Evolutionary conservation across 176 grass and related monocot genomes (phyloP).

Genomic region (Oryza glumipatula): DNA sequence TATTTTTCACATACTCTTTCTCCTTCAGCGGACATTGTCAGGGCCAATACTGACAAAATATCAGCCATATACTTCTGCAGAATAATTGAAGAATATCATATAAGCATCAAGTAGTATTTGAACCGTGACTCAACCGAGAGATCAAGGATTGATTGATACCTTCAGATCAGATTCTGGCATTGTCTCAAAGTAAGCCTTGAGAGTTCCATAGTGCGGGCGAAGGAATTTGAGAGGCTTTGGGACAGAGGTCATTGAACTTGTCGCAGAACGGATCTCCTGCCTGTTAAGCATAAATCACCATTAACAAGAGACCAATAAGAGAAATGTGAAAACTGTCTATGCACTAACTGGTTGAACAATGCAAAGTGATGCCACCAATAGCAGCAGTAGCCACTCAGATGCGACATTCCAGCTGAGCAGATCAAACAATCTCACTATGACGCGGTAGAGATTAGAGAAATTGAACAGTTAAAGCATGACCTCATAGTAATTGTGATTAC

Average conservation of each 20-base stretch:
- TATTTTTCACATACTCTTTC: constrained; percentile 58
- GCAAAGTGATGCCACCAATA: not conserved
- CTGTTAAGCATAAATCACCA: constrained; percentile 23
- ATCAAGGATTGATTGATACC: constrained; percentile 43
- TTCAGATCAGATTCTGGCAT: constrained; percentile 85
- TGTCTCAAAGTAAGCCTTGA: constrained; percentile 73
- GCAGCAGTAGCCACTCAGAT: constrained; percentile 8
- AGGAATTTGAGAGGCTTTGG: constrained; percentile 97
- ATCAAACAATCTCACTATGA: not conserved
- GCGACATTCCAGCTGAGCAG: not conserved
- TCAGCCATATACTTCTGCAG: constrained; percentile 75
- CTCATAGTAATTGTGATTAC: no score
- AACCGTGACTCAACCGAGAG: not conserved
- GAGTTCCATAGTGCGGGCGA: constrained; percentile 82
- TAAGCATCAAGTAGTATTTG: not conserved
- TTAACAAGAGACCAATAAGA: not conserved
- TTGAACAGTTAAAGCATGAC: not conserved
- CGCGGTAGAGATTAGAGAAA: not conserved
- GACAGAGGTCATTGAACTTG: constrained; percentile 94
- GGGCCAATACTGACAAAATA: constrained; percentile 80
- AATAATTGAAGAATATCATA: not conserved
- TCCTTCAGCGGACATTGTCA: constrained; percentile 93
- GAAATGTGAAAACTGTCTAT: not conserved
- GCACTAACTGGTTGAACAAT: not conserved
- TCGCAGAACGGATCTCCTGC: constrained; percentile 83